Percentiles rank a stretch among this genome's conserved stretches.
These are phyloP conservation scores for Rhynchosporium agropyri DNA, from an alignment of 2,329 filamentous ascomycete genomes.

Conservation along the genomic window DNA sequence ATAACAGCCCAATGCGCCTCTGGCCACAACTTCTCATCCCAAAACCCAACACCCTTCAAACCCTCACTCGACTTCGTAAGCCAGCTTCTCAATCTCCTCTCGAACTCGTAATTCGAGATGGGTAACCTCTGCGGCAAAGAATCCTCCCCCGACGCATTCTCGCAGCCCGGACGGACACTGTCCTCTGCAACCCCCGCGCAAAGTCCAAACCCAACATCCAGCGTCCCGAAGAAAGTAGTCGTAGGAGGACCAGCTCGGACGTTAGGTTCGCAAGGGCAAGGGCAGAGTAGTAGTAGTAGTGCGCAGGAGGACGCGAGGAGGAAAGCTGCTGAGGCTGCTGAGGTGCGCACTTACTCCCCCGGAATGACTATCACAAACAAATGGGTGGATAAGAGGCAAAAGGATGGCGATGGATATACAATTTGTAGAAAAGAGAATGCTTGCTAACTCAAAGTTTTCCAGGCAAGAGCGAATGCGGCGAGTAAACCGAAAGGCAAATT, in stretches of 20 bases:
- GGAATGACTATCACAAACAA: too few species aligned
- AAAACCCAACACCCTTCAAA: neutral
- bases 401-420: neutral
- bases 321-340: constrained; percentile 79
- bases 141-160: constrained; percentile 66
- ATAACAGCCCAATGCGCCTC: constrained; percentile 16
- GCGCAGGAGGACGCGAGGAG: constrained; percentile 62
- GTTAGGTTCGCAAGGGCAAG: constrained; percentile 61
- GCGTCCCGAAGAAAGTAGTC: constrained; percentile 52
- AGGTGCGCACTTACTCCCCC: constrained; percentile 59
- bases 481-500: constrained; percentile 64
- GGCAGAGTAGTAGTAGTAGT: constrained; percentile 23
- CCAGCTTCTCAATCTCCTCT: neutral
- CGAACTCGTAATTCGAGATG: constrained; percentile 54
- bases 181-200: constrained; percentile 52
- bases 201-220: constrained; percentile 47
- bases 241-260: constrained; percentile 60
- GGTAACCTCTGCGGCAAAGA: constrained; percentile 86
- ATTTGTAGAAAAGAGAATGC: neutral
- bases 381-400: too few species aligned
- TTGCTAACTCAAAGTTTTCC: neutral
- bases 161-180: constrained; percentile 72
- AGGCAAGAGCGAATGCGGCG: constrained; percentile 42
- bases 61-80: neutral
- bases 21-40: constrained; percentile 5